Base-by-base conservation (phyloP, 148 eudicot species). In the Camellia japonica region DNA sequence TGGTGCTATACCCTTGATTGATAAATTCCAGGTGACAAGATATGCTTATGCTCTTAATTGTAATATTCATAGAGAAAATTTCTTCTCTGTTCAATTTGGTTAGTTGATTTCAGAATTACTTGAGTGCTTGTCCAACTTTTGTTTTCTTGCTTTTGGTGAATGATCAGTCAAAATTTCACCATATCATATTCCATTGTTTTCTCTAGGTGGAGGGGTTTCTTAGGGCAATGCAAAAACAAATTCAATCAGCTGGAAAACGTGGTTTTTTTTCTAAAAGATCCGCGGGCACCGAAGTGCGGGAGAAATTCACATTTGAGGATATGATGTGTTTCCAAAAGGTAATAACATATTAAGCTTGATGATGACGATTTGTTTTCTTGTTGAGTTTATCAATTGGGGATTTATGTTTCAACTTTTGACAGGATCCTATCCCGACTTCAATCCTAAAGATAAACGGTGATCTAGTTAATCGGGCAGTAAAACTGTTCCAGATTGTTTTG, bases 301-400 rank as follows among this genome's bases (percentile, higher is more conserved):
- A 94, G 67, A 96, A 94, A 74, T 92, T 92, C 85, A 91, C 95
- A 74, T 90, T 96, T 82, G 99, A 96, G 90, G 97, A 97, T 73
- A 97, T 97, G 99, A 88, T 97, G 74, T 94, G 95, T 81, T 97
- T 90, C 84, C 99, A 97, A 74, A 97, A 88, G 97, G 98, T 97
- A 86, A 82, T 52, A 8, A 18, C 55, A 73, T 55, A 64, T 47
- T 59, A 20, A 65, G 43, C 64, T 82, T 15, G 52, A 74, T 15
- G 52, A 74, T n/a, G 38, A 67, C 41, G 51, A 16, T 69, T 71
- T 73, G 18, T 56, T 75, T 41, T 66, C 55, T 59, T 65, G 68
- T 71, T 83, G 61, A 68, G 70, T 74, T 38, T 68, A 16, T 20
- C 0, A 56, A 41, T 61, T 76, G 68, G 13, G 63, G 18, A 42